These are phyloP conservation scores for Colletotrichum noveboracense DNA, from an alignment of 2,329 filamentous ascomycete genomes.

Conservation along the genomic window DNA sequence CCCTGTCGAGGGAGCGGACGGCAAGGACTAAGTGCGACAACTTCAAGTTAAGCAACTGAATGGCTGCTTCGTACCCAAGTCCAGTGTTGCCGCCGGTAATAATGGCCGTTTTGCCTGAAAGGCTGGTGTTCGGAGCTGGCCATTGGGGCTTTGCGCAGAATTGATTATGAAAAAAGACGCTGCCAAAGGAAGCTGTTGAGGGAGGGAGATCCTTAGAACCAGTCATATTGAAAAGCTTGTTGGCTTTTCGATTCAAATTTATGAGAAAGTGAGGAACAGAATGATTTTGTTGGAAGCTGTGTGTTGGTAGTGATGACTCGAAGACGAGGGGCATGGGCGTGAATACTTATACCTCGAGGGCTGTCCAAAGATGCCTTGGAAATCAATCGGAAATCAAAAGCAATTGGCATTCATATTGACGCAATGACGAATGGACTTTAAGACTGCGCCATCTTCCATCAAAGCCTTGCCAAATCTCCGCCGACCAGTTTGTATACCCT, in stretches of 20 bases:
- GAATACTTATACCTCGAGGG: not conserved
- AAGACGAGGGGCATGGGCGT: not conserved
- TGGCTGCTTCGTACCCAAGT: constrained; percentile 50
- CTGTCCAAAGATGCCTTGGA: not conserved
- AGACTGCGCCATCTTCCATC: not conserved
- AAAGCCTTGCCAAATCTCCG: not conserved
- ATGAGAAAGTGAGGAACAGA: not conserved
- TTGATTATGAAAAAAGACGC: not conserved
- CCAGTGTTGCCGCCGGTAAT: constrained; percentile 56
- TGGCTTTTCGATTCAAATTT: accelerated
- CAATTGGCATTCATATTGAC: not conserved
- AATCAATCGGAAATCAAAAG: not conserved
- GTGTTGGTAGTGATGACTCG: not conserved
- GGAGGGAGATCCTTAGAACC: not conserved
- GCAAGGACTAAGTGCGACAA: constrained; percentile 51
- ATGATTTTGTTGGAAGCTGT: not conserved
- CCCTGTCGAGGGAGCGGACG: constrained; percentile 47
- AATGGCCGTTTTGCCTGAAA: constrained; percentile 46
- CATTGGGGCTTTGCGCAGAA: not conserved
- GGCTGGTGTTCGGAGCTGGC: constrained; percentile 21
- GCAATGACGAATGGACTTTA: not conserved
- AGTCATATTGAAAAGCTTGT: not conserved
- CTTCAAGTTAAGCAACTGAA: constrained; percentile 41
- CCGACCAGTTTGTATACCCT: not conserved
- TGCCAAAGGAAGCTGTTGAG: not conserved